These are phyloP conservation scores for Vitis hybrid DNA, from an alignment of 177 flowering plant genomes.

Conservation along the genomic window DNA sequence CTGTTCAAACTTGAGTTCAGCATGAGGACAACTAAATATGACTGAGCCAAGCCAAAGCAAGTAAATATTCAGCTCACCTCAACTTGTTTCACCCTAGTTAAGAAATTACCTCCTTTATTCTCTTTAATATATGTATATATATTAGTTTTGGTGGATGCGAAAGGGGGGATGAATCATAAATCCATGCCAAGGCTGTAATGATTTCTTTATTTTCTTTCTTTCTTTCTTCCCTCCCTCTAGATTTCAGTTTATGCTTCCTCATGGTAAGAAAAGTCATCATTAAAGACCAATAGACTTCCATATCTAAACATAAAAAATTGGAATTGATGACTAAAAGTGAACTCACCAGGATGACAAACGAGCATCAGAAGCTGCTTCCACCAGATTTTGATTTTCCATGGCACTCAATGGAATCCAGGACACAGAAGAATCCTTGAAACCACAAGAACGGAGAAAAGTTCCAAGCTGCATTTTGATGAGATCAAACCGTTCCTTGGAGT, in stretches of 20 bases:
- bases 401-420: slow-evolving; percentile 92
- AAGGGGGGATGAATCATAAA: neutral
- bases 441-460: slow-evolving; percentile 76
- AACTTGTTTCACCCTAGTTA: too few species aligned
- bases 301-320: neutral
- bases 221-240: neutral
- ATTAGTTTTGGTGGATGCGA: too few species aligned
- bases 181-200: neutral
- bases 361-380: slow-evolving; percentile 63
- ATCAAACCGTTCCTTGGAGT: slow-evolving; percentile 88
- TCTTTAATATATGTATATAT: too few species aligned
- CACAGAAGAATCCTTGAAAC: slow-evolving; percentile 72
- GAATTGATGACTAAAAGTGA: neutral
- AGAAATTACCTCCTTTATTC: too few species aligned
- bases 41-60: too few species aligned
- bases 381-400: slow-evolving; percentile 89
- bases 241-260: neutral
- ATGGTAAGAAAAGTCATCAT: too few species aligned
- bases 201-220: neutral
- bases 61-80: too few species aligned
- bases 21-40: too few species aligned
- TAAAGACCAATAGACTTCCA: neutral
- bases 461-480: slow-evolving; percentile 62
- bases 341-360: slow-evolving; percentile 80
- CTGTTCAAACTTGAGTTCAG: too few species aligned